Evolutionary conservation across 2,329 filamentous ascomycete genomes (phyloP).

Genomic region (Aspergillus japonicus): DNA sequence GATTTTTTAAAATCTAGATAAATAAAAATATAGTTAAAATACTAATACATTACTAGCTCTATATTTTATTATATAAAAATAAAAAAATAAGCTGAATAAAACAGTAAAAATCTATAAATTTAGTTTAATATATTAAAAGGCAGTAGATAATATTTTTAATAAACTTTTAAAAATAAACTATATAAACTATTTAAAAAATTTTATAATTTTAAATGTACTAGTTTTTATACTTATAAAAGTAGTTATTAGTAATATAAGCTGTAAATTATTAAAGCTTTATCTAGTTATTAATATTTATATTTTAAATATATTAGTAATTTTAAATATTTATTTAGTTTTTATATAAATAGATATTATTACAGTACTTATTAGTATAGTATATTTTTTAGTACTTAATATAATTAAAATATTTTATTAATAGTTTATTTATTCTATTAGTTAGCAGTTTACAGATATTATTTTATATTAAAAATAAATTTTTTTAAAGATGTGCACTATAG

Average conservation of each 20-base stretch:
- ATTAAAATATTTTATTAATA: slow-evolving; percentile 1
- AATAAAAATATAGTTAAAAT: too few species aligned
- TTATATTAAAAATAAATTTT: background rate
- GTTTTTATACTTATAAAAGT: background rate
- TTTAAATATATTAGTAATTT: background rate
- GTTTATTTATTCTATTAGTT: background rate
- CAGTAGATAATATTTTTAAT: background rate
- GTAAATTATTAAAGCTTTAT: background rate
- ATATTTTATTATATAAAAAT: too few species aligned
- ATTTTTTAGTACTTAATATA: background rate
- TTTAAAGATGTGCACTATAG: background rate
- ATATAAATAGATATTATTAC: background rate
- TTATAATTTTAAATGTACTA: background rate
- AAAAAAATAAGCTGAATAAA: too few species aligned
- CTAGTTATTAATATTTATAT: slow-evolving; percentile 2
- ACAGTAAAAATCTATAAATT: background rate
- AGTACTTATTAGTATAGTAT: background rate
- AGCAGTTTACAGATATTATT: background rate
- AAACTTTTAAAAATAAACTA: background rate
- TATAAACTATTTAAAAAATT: background rate
- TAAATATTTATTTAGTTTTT: background rate
- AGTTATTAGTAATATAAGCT: background rate
- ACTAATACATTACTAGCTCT: too few species aligned
- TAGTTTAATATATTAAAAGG: background rate
- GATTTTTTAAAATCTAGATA: too few species aligned